Conservation (phyloP, 2,329 filamentous ascomycete genomes). For the Sporothrix globosa region DNA sequence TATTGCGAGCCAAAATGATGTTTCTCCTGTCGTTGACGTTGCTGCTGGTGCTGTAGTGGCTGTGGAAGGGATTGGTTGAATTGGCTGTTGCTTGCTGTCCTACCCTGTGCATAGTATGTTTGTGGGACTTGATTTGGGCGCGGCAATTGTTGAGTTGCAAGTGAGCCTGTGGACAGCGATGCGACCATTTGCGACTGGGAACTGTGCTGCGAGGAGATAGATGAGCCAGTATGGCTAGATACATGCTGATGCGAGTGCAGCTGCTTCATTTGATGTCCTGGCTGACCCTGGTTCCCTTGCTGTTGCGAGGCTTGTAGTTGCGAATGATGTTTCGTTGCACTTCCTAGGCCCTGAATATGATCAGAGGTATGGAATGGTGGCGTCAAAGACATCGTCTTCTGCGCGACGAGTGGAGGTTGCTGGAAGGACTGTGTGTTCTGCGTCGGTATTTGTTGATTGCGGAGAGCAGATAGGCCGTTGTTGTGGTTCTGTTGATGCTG, state of each 20-base stretch:
- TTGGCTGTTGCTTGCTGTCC: conserved; percentile 2
- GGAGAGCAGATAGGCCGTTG: conserved; percentile 32
- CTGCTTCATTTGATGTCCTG: conserved; percentile 36
- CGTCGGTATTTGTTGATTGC: conserved; percentile 23
- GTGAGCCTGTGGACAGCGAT: conserved; percentile 29
- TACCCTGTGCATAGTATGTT: conserved; percentile 30
- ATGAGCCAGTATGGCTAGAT: conserved; percentile 35
- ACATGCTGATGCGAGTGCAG: conserved; percentile 32
- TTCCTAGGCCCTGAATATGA: conserved; percentile 30
- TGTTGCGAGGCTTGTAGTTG: conserved; percentile 32
- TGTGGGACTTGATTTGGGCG: conserved; percentile 31
- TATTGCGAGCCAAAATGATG: conserved; percentile 33
- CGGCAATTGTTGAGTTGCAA: conserved; percentile 38
- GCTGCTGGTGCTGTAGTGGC: conserved; percentile 32
- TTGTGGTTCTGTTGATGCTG: conserved; percentile 35
- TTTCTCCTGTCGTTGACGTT: conserved; percentile 35
- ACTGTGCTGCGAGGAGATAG: conserved; percentile 35
- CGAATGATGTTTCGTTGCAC: conserved; percentile 11
- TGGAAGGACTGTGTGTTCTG: conserved; percentile 28
- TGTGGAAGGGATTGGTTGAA: conserved; percentile 33
- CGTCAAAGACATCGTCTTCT: conserved; percentile 34
- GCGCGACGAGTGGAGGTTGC: conserved; percentile 30
- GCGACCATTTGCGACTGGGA: conserved; percentile 36
- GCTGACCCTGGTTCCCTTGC: conserved; percentile 12
- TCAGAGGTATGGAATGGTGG: conserved; percentile 33